A percentile compares a stretch with the other conserved stretches of the same genome.
phyloP scores from a whole-genome alignment of 768 basidiomycete species.

The Russula lepida region DNA sequence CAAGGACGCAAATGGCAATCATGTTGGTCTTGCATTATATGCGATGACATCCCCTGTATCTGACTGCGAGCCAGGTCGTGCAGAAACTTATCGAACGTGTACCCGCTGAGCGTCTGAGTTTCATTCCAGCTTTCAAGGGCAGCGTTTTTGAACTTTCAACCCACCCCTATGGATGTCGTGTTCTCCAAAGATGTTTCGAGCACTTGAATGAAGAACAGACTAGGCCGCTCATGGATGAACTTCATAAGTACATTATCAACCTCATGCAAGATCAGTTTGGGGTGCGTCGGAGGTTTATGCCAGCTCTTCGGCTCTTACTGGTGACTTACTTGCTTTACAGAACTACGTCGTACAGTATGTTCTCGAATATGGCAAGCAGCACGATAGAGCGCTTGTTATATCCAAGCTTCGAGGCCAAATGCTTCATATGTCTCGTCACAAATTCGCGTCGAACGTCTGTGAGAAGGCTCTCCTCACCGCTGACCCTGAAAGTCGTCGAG shows the following conservation, averaged over 20 bases:
- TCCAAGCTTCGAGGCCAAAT: constrained; percentile 68
- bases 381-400: constrained; percentile 62
- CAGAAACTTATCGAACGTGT: constrained; percentile 85
- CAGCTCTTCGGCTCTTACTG: neutral
- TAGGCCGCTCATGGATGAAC: constrained; percentile 69
- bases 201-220: constrained; percentile 63
- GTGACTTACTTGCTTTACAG: constrained; percentile 32
- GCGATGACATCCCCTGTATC: constrained; percentile 5
- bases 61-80: constrained; percentile 47
- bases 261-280: constrained; percentile 92
- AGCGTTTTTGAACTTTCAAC: constrained; percentile 75
- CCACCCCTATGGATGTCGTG: constrained; percentile 91
- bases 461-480: constrained; percentile 79
- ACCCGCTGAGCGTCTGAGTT: constrained; percentile 63
- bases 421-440: constrained; percentile 72
- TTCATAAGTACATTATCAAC: constrained; percentile 58
- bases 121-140: constrained; percentile 67
- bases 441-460: constrained; percentile 93
- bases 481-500: constrained; percentile 51
- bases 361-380: constrained; percentile 65
- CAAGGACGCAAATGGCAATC: constrained; percentile 88
- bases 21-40: constrained; percentile 48
- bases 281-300: constrained; percentile 37
- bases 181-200: constrained; percentile 88
- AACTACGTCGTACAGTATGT: constrained; percentile 96